Evolutionary conservation across 177 flowering plant species (phyloP), one percentile per base, ranked within the genome.

Genomic region (Telopea speciosissima): DNA sequence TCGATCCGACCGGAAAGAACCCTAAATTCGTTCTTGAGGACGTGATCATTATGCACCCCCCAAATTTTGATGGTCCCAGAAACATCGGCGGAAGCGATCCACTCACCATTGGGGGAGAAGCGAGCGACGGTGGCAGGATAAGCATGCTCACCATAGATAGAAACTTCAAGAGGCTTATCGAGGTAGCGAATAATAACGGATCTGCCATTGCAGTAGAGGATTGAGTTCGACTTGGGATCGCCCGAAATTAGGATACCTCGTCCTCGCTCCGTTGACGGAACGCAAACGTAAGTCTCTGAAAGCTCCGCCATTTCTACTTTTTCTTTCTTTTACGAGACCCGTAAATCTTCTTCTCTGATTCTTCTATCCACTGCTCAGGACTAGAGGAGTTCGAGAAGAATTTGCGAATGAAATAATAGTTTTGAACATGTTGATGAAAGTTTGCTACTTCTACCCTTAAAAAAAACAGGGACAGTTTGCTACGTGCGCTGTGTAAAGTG

Each of bases 41-140:
- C 97, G 67, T 80, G 84, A 1, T 86, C 96, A 70, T 85, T 85
- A 75, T 79, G 85, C 33, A 79, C 68, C 26, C 98, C 99, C 98
- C 99, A 95, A 80, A 95, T 89, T 82, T 96, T 80, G 12, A 95
- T 95, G 42, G 88, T 80, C 0, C 99, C 99, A 6, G 97, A 90
- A 9, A 83, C 96, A 69, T 95, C 99, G 13, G 92, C 99, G 11
- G 99, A 95, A 23, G 99, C 99, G 83, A 95, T 80, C 99, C 99
- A 93, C 83, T 95, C 99, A 19, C 95, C 97, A 71, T 93, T 95
- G 64, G 99, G 99, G 1, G 99, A 95, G 79, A 78, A 95, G 2
- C 99, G 78, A 6, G 98, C 98, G 45, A 93, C 96, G 14, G 99
- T 95, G 61, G 85, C 94, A 10, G 81, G 94, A 76, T 95, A 95